phyloP scores from a whole-genome alignment of 2,329 filamentous ascomycete species.

The Pseudocercospora fuligena region DNA sequence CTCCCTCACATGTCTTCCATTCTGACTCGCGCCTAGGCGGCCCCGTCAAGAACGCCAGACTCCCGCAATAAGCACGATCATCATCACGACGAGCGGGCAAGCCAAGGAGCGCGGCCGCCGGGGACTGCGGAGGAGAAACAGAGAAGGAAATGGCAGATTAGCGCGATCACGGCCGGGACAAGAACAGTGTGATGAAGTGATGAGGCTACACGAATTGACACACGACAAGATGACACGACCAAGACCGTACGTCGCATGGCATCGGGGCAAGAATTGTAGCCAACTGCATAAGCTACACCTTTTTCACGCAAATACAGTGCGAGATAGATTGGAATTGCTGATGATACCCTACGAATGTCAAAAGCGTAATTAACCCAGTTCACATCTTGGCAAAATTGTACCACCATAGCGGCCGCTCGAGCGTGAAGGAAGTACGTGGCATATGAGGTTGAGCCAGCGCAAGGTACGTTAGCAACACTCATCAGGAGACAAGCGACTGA shows the following conservation, averaged over 20 bases:
- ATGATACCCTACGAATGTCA: slow-evolving; percentile 14
- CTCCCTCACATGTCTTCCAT: slow-evolving; percentile 14
- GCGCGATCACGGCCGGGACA: slow-evolving; percentile 11
- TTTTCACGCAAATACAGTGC: slow-evolving; percentile 11
- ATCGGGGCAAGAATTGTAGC: slow-evolving; percentile 4
- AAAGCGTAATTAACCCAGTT: slow-evolving; percentile 2
- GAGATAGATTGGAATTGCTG: slow-evolving; percentile 16
- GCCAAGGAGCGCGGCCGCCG: neutral
- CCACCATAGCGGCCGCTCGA: neutral
- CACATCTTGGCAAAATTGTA: neutral
- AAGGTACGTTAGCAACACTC: neutral
- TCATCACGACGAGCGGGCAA: neutral
- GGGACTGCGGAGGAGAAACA: neutral
- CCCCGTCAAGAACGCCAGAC: slow-evolving; percentile 7
- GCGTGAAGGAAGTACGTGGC: neutral
- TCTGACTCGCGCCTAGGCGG: slow-evolving; percentile 16
- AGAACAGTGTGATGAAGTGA: slow-evolving; percentile 2
- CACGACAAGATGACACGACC: slow-evolving; percentile 10
- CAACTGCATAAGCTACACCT: neutral
- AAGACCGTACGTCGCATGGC: slow-evolving; percentile 10
- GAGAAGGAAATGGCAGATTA: neutral
- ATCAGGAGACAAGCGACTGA: neutral
- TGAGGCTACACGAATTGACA: slow-evolving; percentile 10
- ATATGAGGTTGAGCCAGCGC: neutral
- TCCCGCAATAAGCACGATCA: slow-evolving; percentile 9